These are phyloP conservation scores for Urochloa ruziziensis DNA, from an alignment of 176 grass and related monocot species.

Conservation along the genomic window DNA sequence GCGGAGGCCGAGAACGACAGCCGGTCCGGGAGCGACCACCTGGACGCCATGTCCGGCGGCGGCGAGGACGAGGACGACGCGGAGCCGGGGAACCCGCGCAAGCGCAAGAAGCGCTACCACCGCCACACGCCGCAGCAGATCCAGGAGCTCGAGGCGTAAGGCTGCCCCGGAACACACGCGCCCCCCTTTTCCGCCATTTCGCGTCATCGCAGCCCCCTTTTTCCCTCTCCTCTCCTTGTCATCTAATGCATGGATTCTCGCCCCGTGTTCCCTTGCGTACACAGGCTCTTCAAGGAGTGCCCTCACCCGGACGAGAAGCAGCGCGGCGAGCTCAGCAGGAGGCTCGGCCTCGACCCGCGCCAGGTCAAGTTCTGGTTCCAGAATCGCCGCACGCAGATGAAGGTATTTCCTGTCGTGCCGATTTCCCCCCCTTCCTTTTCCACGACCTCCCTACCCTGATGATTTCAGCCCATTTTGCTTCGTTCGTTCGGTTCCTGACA, in stretches of 20 bases:
- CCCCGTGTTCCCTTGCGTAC: neutral
- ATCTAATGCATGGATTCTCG: conserved; percentile 43
- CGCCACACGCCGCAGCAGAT: conserved; percentile 98
- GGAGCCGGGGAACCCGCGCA: conserved; percentile 67
- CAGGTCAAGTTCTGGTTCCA: conserved; percentile 99
- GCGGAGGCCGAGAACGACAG: conserved; percentile 74
- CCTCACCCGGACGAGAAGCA: conserved; percentile 97
- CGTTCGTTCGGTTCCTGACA: neutral
- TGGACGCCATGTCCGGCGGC: conserved; percentile 64
- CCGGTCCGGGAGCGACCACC: conserved; percentile 82
- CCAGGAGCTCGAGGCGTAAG: conserved; percentile 94
- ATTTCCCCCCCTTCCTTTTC: neutral
- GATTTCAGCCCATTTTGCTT: neutral
- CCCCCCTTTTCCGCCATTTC: neutral
- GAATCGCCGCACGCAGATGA: conserved; percentile 96
- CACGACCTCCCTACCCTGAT: neutral
- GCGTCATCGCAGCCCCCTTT: neutral
- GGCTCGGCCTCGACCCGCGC: conserved; percentile 75
- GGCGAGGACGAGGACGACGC: conserved; percentile 58
- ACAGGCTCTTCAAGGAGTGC: conserved; percentile 97
- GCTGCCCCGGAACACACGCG: neutral
- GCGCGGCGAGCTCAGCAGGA: conserved; percentile 77
- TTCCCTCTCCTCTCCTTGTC: conserved; percentile 23
- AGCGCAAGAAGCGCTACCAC: conserved; percentile 90
- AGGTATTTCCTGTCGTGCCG: conserved; percentile 36